Evolutionary conservation across 768 basidiomycete genomes (phyloP), one percentile per base, ranked within the genome.

Genomic region (Pulveroboletus sp.): DNA sequence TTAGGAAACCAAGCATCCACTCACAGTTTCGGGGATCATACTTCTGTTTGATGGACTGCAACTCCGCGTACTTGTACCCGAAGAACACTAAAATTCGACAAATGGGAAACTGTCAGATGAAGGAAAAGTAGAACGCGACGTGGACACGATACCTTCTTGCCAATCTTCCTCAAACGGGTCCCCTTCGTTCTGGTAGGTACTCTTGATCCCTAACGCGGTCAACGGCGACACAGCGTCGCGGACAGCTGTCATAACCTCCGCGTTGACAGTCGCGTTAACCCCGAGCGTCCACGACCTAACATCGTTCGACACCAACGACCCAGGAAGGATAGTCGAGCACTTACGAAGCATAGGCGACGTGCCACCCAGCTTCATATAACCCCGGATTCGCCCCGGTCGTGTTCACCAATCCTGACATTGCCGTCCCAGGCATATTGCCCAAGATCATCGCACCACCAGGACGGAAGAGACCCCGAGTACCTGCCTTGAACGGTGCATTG

Each of bases 121-220:
- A n/a, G n/a, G n/a, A n/a, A n/a, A n/a, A n/a, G n/a, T n/a, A n/a
- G n/a, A n/a, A n/a, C n/a, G n/a, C n/a, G n/a, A n/a, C n/a, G n/a
- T n/a, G n/a, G 27, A 29, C 12, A 9, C 27, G 8, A 8, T 38
- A 56, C 57, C 34, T 42, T 47, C 39, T 45, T 64, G 56, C 59
- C 59, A 62, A 27, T 58, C 25, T 6, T 2, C n/a, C 17, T 62
- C 61, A 33, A 51, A 62, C 6, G 48, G 17, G 20, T 47, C 47
- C 3, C 43, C 62, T 44, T 62, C 59, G 31, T 56, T 62, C 23
- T 62, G 60, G 52, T 64, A 63, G 36, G 57, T 62, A n/a, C 53
- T 38, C 31, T 14, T 50, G 32, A 59, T 36, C 12, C 57, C 62
- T 10, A 64, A 21, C 1, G 50, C 47, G 9, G 43, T 37, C 41